phyloP scores from a whole-genome alignment of 1,284 basidiomycete species.

The Apiotrichum laibachii region DNA sequence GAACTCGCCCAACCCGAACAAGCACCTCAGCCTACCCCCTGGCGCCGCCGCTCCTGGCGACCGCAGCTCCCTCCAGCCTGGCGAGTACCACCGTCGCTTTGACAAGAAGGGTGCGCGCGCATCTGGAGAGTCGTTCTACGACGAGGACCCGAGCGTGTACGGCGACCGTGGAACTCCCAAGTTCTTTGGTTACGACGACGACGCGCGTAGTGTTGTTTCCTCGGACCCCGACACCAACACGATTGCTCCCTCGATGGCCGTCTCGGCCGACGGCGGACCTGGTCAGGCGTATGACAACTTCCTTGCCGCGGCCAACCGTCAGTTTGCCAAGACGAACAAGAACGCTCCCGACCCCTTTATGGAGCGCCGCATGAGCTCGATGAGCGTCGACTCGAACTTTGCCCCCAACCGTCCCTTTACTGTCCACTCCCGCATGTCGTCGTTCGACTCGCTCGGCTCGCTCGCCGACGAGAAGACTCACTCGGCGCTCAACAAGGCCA shows the following conservation, averaged over 20 bases:
- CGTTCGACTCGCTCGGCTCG: conserved; percentile 79
- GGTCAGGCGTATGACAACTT: conserved; percentile 63
- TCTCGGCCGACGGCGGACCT: not conserved
- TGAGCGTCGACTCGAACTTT: conserved; percentile 32
- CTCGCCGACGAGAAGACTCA: conserved; percentile 85
- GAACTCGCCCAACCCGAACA: conserved; percentile 33
- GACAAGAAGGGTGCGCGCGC: conserved; percentile 36
- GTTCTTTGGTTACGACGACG: conserved; percentile 58
- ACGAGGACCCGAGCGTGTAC: conserved; percentile 45
- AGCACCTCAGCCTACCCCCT: conserved; percentile 16
- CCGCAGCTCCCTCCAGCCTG: conserved; percentile 2
- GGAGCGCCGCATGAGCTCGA: conserved; percentile 52
- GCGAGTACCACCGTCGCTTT: conserved; percentile 47
- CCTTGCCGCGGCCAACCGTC: conserved; percentile 75
- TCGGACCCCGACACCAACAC: conserved; percentile 46
- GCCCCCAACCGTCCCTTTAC: conserved; percentile 71
- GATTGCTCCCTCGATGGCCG: conserved; percentile 24
- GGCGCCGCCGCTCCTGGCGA: conserved; percentile 1
- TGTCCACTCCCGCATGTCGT: conserved; percentile 71
- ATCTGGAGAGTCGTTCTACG: conserved; percentile 51
- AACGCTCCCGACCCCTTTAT: conserved; percentile 74
- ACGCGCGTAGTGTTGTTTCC: conserved; percentile 54
- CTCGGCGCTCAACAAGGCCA: conserved; percentile 86
- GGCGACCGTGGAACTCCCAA: conserved; percentile 47
- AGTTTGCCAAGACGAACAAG: conserved; percentile 72